Conservation (phyloP, 805 yeast genomes). For the Ogataea henricii region DNA sequence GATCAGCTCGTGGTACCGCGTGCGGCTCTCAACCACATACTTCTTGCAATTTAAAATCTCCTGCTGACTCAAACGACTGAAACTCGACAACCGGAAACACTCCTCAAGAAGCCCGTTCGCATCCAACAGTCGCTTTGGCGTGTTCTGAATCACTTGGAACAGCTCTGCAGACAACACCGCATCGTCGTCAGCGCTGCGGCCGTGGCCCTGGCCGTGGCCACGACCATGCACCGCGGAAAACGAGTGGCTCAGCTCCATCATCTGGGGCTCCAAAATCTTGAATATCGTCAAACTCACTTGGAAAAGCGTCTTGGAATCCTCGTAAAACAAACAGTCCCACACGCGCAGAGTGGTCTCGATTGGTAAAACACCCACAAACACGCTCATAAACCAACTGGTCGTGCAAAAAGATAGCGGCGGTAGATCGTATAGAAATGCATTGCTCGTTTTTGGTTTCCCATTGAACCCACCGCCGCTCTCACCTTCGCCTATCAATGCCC, state of each 20-base stretch:
- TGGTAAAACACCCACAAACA: conserved; percentile 89
- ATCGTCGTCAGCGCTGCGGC: conserved; percentile 25
- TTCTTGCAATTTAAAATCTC: conserved; percentile 78
- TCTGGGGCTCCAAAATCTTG: conserved; percentile 69
- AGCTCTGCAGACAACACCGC: conserved; percentile 40
- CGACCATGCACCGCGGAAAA: conserved; percentile 4
- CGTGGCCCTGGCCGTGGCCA: too few species aligned
- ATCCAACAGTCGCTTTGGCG: conserved; percentile 70
- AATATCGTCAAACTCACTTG: conserved; percentile 79
- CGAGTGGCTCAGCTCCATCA: conserved; percentile 35
- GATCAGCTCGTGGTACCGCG: conserved; percentile 37
- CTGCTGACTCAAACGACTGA: conserved; percentile 70
- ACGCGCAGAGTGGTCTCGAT: conserved; percentile 84
- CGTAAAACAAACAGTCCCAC: conserved; percentile 95
- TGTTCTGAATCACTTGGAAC: conserved; percentile 83
- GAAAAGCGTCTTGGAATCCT: conserved; percentile 84
- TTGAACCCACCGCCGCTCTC: conserved; percentile 19
- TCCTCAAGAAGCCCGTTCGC: conserved; percentile 70
- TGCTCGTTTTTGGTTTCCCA: conserved; percentile 19
- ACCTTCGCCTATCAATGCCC: conserved; percentile 52
- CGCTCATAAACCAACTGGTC: conserved; percentile 97
- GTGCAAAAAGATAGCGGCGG: conserved; percentile 94
- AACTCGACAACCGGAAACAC: conserved; percentile 56
- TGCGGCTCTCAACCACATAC: conserved; percentile 70
- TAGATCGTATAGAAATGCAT: conserved; percentile 64